Percentiles rank a stretch among this genome's conserved stretches.
phyloP scores from a whole-genome alignment of 306 rosid genomes.

The Fagus crenata region DNA sequence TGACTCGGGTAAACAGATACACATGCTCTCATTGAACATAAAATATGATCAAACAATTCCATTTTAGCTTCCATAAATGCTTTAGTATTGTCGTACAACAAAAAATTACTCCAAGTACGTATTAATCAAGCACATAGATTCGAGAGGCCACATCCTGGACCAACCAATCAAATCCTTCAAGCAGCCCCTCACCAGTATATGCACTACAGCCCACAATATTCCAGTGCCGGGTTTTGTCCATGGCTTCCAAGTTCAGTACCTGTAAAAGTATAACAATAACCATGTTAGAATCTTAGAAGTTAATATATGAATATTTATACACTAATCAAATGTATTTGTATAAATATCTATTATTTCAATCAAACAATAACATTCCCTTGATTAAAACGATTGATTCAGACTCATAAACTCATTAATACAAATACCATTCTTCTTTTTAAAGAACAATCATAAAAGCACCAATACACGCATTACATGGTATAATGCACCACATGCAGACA shows the following conservation, averaged over 20 bases:
- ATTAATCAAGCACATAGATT: conserved; percentile 65
- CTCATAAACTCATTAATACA: too few species aligned
- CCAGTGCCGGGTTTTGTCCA: conserved; percentile 82
- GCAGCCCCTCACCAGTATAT: conserved; percentile 71
- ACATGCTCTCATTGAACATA: background rate
- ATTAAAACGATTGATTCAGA: too few species aligned
- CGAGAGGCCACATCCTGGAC: conserved; percentile 87
- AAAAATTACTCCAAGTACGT: background rate
- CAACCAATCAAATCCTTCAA: conserved; percentile 86
- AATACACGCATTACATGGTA: background rate
- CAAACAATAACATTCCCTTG: background rate
- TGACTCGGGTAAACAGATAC: background rate
- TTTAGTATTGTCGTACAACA: background rate
- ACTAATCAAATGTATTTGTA: background rate
- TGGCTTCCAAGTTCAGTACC: conserved; percentile 77
- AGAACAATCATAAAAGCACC: background rate
- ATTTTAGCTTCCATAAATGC: background rate
- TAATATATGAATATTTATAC: background rate
- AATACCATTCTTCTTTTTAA: background rate
- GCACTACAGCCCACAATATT: conserved; percentile 83
- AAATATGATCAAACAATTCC: background rate
- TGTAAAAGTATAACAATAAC: conserved; percentile 13
- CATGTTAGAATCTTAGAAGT: conserved; percentile 11
- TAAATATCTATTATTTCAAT: background rate
- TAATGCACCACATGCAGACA: background rate